Evolutionary conservation across 495 filamentous ascomycete species (phyloP), one percentile per base, ranked within the genome.

Genomic region (Neurospora intermedia): DNA sequence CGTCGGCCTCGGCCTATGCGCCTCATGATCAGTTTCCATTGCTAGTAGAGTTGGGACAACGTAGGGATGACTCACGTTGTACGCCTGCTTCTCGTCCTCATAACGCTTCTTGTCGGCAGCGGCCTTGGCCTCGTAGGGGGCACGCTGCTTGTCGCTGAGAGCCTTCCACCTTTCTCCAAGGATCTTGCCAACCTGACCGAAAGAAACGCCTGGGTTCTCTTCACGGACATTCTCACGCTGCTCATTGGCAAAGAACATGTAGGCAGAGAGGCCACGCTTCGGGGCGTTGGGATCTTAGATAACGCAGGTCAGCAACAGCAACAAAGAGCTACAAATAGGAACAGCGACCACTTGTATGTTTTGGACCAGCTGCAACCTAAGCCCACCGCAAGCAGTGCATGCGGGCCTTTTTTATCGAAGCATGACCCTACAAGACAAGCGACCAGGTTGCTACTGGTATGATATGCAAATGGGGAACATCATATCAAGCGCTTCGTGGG

Each of bases 221-320:
- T 96, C 93, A 79, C 95, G 92, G 77, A 99, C 96, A 82, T 96
- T 97, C 77, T 98, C 96, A 77, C 96, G 94, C 83, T 97, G 92
- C 82, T 98, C 96, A 78, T 98, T 98, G 88, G 96, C 96, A 82
- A 99, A 99, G 90, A 98, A 99, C 96, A 99, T 99, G 89, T 99
- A 99, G 70, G 96, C 96, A 27, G 96, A 99, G 69, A 99, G 92
- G 85, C 94, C 96, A 84, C 96, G 93, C 92, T 98, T 99, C 80
- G 96, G 96, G 69, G 94, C 94, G 82, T 98, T 98, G 84, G 96
- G 96, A 83, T 99, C 96, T 98, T 75, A 3, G 71, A 20, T 18
- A 66, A 38, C 54, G 5, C 15, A 66, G 35, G 54, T 66, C 54
- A 66, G 54, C 70, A 31, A 59, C 54, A 66, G 54, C 70, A 31